Base-by-base conservation (phyloP, 805 yeast species). In the Metschnikowia borealis region DNA sequence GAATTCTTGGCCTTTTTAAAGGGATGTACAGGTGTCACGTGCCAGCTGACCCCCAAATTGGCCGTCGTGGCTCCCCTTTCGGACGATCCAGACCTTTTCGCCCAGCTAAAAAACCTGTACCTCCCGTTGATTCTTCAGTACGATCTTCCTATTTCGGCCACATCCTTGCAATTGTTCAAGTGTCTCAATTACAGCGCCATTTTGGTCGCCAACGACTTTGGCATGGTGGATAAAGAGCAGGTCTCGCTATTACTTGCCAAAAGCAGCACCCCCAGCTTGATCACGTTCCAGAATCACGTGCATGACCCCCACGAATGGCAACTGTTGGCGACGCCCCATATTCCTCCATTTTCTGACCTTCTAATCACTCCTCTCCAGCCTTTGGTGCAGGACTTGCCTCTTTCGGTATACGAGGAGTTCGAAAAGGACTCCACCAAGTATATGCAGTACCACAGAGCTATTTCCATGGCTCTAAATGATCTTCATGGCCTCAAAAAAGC, bases 381-480 rank as follows among this genome's bases (percentile, higher is more conserved):
- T 0, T 71, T 85, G 47, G 62, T 72, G 2, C 74, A 76, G 38
- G 70, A 83, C 54, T 68, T 91, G 40, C 79, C 81, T 17, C 74
- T 81, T 52, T 70, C 71, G 15, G 80, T 85, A 0, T 91, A 91
- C 62, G 75, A 77, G 20, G 75, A 78, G 3, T 90, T 91, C 64
- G 96, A 89, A 63, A 70, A 73, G 42, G 97, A 91, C 64, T 58
- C 61, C 0, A 71, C 73, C 44, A 91, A 91, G 65, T 91, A 91
- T 63, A 73, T 77, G 7, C 74, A 75, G 53, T 91, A 91, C 62
- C 83, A 77, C 51, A 58, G 68, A 26, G 96, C 96, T 1, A 79
- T 87, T 5, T 69, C 68, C 23, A 63, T 73, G 39, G 89, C 91
- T 0, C 51, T 86, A 2, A n/a, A 42, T 1, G 74, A 63, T 37